Evolutionary conservation across 2,329 filamentous ascomycete genomes (phyloP).

Genomic region (Diaporthe vexans): DNA sequence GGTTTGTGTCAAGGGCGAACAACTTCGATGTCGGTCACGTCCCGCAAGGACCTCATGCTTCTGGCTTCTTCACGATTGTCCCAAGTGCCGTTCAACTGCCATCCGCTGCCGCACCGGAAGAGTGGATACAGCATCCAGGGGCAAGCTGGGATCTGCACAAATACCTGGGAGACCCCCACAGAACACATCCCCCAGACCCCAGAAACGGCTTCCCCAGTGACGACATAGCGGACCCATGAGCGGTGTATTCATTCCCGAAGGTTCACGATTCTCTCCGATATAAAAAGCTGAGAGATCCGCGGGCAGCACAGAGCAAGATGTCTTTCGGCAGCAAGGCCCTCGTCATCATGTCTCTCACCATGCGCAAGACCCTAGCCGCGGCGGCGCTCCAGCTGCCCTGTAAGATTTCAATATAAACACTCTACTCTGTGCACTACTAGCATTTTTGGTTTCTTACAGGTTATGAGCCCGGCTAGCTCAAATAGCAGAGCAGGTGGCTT

Average conservation of each 20-base stretch:
- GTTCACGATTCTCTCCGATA: background rate
- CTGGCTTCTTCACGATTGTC: background rate
- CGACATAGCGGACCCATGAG: constrained; percentile 32
- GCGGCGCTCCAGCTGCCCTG: constrained; percentile 41
- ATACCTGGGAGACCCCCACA: constrained; percentile 31
- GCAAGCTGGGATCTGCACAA: constrained; percentile 16
- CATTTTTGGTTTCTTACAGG: no score
- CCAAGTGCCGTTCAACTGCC: constrained; percentile 16
- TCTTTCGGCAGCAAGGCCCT: background rate
- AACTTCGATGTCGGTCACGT: no score
- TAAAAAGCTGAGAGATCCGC: background rate
- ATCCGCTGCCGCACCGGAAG: constrained; percentile 28
- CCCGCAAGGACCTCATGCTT: background rate
- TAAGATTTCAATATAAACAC: no score
- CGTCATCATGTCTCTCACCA: constrained; percentile 25
- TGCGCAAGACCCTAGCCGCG: constrained; percentile 32
- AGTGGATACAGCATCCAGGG: constrained; percentile 2
- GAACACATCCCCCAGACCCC: constrained; percentile 23
- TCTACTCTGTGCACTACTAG: no score
- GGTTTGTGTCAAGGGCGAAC: no score
- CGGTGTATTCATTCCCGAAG: constrained; percentile 27
- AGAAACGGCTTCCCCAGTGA: constrained; percentile 25
- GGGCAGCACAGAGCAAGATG: background rate
- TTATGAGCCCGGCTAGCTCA: no score
- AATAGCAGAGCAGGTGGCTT: no score